These are phyloP conservation scores for Kuraishia cidri DNA, from an alignment of 805 yeast species.

Conservation along the genomic window DNA sequence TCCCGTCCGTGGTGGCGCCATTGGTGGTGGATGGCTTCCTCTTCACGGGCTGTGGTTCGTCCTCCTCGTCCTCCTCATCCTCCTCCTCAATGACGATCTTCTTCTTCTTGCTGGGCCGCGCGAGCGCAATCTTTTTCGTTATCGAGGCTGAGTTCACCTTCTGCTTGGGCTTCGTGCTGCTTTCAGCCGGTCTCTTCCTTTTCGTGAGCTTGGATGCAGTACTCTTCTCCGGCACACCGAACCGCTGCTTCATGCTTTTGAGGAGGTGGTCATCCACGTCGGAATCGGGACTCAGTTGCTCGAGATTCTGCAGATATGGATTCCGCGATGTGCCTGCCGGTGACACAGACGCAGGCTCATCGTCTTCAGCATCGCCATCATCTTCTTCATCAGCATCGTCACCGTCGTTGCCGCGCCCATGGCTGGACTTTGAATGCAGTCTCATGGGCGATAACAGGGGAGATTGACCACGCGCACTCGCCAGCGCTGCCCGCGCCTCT, in stretches of 20 bases:
- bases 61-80: conserved; percentile 5
- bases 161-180: background rate
- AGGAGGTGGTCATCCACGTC: conserved; percentile 5
- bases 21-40: conserved; percentile 2
- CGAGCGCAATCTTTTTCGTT: conserved; percentile 26
- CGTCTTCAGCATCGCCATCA: background rate
- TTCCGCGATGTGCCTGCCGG: conserved; percentile 1
- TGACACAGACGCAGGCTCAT: conserved; percentile 2
- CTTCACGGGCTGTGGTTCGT: conserved; percentile 9
- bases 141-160: conserved; percentile 8
- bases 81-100: conserved; percentile 2
- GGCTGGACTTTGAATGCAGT: no score
- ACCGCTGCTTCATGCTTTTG: conserved; percentile 2
- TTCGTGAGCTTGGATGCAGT: no score
- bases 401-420: background rate
- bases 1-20: conserved; percentile 14
- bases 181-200: conserved; percentile 2
- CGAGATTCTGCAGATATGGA: conserved; percentile 5
- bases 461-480: no score
- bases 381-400: conserved; percentile 2
- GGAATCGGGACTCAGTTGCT: conserved; percentile 8
- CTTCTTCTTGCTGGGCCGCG: conserved; percentile 7
- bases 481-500: no score
- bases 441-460: no score
- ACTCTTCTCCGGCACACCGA: no score